Evolutionary conservation across 306 rosid genomes (phyloP).

Genomic region (Castanopsis chinensis): DNA sequence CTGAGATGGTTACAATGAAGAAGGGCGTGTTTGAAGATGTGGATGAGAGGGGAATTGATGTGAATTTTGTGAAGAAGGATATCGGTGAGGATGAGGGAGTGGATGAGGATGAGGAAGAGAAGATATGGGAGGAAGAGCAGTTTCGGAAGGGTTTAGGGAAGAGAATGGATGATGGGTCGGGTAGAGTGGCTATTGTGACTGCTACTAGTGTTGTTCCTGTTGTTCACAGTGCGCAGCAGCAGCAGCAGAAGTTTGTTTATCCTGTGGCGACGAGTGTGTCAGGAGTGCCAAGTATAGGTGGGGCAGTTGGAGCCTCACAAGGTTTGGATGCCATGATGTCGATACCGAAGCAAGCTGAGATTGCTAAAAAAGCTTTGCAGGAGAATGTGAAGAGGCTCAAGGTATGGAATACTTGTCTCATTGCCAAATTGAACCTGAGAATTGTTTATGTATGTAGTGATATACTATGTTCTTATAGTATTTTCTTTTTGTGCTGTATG

Average conservation of each 20-base stretch:
- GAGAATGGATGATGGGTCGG: slow-evolving; percentile 79
- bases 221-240: slow-evolving; percentile 52
- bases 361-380: slow-evolving; percentile 55
- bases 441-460: not conserved
- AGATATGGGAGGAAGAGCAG: slow-evolving; percentile 95
- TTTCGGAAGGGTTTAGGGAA: slow-evolving; percentile 93
- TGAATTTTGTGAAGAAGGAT: slow-evolving; percentile 31
- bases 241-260: slow-evolving; percentile 47
- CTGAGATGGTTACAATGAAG: slow-evolving; percentile 50
- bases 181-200: slow-evolving; percentile 34
- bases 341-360: slow-evolving; percentile 70
- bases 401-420: slow-evolving; percentile 40
- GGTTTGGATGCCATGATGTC: slow-evolving; percentile 50
- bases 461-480: too few species aligned
- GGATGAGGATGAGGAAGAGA: slow-evolving; percentile 79
- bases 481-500: not conserved
- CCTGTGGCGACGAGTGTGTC: slow-evolving; percentile 38
- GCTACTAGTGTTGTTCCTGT: slow-evolving; percentile 41
- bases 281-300: slow-evolving; percentile 57
- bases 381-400: slow-evolving; percentile 73
- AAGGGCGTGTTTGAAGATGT: slow-evolving; percentile 91
- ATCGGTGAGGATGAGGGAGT: slow-evolving; percentile 18
- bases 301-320: slow-evolving; percentile 37
- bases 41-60: slow-evolving; percentile 50
- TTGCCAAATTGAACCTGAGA: not conserved